Percentiles rank a stretch among this genome's conserved stretches.
phyloP scores from a whole-genome alignment of 2,329 filamentous ascomycete species.

The Pseudohalonectria lignicola region DNA sequence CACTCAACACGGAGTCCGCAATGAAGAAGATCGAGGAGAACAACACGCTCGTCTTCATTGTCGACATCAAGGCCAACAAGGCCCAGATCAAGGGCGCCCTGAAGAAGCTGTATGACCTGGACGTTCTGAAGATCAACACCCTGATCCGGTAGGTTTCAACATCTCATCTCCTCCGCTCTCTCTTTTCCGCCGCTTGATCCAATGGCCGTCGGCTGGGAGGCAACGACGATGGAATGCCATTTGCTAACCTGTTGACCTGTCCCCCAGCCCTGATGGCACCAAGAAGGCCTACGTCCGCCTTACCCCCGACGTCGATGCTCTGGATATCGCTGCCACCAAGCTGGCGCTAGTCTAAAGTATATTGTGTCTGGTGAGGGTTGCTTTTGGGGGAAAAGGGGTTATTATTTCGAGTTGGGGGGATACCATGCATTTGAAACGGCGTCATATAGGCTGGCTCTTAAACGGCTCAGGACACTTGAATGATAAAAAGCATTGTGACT shows the following conservation, averaged over 20 bases:
- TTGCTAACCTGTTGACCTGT: conserved; percentile 7
- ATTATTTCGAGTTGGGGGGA: conserved; percentile 8
- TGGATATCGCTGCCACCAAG: conserved; percentile 99
- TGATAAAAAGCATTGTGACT: conserved; percentile 12
- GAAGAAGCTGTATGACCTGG: conserved; percentile 99
- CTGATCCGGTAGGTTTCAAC: conserved; percentile 72
- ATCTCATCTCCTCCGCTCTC: too few species aligned
- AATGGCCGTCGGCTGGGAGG: too few species aligned
- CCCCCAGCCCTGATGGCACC: conserved; percentile 73
- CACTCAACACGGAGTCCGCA: conserved; percentile 97
- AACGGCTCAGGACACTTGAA: conserved; percentile 14
- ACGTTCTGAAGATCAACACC: conserved; percentile 98
- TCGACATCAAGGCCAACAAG: conserved; percentile 98
- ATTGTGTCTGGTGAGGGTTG: conserved; percentile 24
- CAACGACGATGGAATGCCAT: too few species aligned
- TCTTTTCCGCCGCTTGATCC: too few species aligned
- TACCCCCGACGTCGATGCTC: conserved; percentile 91
- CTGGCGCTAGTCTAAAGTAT: conserved; percentile 80
- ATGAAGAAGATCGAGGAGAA: conserved; percentile 99
- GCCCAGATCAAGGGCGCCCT: conserved; percentile 96
- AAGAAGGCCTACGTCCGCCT: conserved; percentile 99
- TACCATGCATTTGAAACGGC: conserved; percentile 13
- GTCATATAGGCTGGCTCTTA: conserved; percentile 18
- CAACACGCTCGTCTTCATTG: conserved; percentile 98
- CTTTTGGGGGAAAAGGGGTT: conserved; percentile 26